Evolutionary conservation across 176 grass and related monocot genomes (phyloP).

Genomic region (Rhynchospora tenuis): DNA sequence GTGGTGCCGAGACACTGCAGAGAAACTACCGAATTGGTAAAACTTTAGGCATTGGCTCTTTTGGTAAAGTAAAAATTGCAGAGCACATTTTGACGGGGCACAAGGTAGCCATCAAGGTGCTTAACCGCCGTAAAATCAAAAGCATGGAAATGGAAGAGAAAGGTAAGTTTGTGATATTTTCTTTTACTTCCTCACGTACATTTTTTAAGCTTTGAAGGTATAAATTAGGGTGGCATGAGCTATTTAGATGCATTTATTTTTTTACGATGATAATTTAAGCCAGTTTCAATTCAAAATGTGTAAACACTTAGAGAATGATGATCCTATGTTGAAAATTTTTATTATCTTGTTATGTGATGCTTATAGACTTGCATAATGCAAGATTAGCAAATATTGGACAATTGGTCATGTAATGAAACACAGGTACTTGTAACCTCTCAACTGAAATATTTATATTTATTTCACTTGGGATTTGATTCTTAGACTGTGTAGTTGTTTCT

Average conservation of each 20-base stretch:
- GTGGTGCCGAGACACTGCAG: slow-evolving; percentile 27
- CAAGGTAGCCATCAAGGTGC: slow-evolving; percentile 85
- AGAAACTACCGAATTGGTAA: slow-evolving; percentile 70
- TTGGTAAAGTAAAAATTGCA: slow-evolving; percentile 84
- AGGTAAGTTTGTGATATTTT: slow-evolving; percentile 32
- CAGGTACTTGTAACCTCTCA: background rate
- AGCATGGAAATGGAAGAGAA: slow-evolving; percentile 90
- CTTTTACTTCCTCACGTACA: background rate
- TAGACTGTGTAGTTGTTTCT: background rate
- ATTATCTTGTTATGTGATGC: background rate
- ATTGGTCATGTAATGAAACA: background rate
- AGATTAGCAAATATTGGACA: background rate
- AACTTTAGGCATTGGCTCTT: slow-evolving; percentile 76
- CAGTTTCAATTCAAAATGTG: background rate
- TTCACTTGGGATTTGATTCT: background rate
- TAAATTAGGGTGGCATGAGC: background rate
- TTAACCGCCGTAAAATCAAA: slow-evolving; percentile 72
- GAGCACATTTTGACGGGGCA: slow-evolving; percentile 70
- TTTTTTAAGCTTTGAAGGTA: background rate
- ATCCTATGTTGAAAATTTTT: background rate
- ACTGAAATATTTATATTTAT: background rate
- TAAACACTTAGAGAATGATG: background rate
- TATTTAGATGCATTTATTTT: background rate
- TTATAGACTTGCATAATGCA: background rate
- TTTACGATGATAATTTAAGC: background rate